Evolutionary conservation across 1,284 basidiomycete species (phyloP).

Genomic region (Puccinia polysora): DNA sequence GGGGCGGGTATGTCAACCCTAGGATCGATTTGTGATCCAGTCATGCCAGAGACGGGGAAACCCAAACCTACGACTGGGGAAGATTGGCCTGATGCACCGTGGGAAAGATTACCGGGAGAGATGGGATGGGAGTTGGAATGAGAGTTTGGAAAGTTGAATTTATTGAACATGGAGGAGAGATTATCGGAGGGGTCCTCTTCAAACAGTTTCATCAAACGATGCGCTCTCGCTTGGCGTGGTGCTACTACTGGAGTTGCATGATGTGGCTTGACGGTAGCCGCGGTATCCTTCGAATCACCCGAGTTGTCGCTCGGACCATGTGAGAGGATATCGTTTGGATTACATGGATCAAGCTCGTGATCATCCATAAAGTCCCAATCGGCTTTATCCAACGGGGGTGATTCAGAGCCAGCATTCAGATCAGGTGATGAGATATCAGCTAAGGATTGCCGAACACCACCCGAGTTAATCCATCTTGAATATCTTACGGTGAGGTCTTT

Average conservation of each 20-base stretch:
- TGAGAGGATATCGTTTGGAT: constrained; percentile 1
- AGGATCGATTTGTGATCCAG: not conserved
- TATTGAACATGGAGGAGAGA: not conserved
- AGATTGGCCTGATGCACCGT: not conserved
- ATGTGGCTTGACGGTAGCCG: constrained; percentile 18
- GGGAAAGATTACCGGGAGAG: not conserved
- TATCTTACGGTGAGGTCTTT: constrained; percentile 77
- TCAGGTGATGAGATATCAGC: constrained; percentile 56
- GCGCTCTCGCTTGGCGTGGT: constrained; percentile 10
- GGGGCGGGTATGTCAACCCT: constrained; percentile 13
- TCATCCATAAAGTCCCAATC: constrained; percentile 43
- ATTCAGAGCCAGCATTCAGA: constrained; percentile 9
- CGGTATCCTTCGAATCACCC: constrained; percentile 13
- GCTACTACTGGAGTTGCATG: not conserved
- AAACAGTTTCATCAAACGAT: constrained; percentile 38
- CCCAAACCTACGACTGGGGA: constrained; percentile 34
- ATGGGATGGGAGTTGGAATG: constrained; percentile 5
- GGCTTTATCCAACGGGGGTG: constrained; percentile 17
- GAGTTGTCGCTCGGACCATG: not conserved
- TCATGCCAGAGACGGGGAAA: constrained; percentile 27
- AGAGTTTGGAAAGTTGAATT: constrained; percentile 7
- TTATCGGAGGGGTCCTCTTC: constrained; percentile 22
- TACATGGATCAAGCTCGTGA: not conserved
- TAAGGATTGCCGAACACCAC: constrained; percentile 73
- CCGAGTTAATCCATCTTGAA: constrained; percentile 70